Conservation (phyloP, 2,329 filamentous ascomycete species). For the Botryotinia narcissicola region DNA sequence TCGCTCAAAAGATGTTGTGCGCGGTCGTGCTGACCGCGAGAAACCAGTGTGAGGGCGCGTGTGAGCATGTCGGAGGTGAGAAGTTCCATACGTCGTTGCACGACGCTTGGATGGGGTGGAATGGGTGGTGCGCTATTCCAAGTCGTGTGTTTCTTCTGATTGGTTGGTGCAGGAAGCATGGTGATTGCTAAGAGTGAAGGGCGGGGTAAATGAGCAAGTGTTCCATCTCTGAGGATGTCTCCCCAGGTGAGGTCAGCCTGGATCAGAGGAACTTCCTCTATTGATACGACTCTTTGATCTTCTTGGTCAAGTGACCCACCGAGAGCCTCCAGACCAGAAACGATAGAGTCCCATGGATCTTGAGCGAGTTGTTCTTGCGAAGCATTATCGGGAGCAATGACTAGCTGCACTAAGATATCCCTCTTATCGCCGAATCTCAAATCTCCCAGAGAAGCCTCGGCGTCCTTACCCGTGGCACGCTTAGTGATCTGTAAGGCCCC, state of each 20-base stretch:
- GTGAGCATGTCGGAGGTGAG: conserved; percentile 98
- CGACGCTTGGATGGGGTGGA: conserved; percentile 89
- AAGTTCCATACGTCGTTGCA: conserved; percentile 95
- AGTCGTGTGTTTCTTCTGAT: conserved; percentile 61
- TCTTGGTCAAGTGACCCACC: conserved; percentile 85
- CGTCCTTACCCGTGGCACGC: conserved; percentile 88
- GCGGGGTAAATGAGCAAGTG: conserved; percentile 78
- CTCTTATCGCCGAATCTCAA: conserved; percentile 91
- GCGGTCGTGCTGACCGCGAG: conserved; percentile 87
- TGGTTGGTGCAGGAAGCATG: conserved; percentile 70
- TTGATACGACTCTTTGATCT: conserved; percentile 75
- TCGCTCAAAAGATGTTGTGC: conserved; percentile 90
- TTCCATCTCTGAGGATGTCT: conserved; percentile 87
- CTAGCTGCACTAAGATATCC: conserved; percentile 90
- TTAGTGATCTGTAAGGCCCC: conserved; percentile 95
- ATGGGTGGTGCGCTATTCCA: conserved; percentile 74
- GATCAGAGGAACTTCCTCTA: conserved; percentile 92
- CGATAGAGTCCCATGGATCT: conserved; percentile 95
- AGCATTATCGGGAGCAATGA: conserved; percentile 82
- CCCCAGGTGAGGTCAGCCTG: conserved; percentile 93
- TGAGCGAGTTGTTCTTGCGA: conserved; percentile 79
- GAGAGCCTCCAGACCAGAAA: conserved; percentile 90
- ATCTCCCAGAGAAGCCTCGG: conserved; percentile 88
- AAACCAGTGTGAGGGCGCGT: conserved; percentile 84
- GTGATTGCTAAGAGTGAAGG: conserved; percentile 93